Base-by-base conservation (phyloP, 805 yeast species). In the Danielia reshetovae region DNA sequence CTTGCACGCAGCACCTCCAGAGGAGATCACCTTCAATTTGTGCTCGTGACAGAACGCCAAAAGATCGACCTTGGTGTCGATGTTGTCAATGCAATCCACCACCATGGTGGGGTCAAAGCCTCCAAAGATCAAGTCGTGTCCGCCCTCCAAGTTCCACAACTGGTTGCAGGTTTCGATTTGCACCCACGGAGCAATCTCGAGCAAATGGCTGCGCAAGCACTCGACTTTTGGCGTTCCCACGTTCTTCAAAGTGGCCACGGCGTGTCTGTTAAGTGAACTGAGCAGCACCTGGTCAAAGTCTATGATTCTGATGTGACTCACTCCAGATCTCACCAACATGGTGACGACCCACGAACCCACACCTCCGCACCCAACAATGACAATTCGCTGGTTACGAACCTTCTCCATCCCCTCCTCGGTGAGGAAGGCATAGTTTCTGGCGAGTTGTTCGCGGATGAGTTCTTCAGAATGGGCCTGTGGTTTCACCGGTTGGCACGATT, bases 1-100 rank as follows among this genome's bases (percentile, higher is more conserved):
- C 58, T 93, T 93, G 48, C 96, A 83, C 4, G 96, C 95, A 1
- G 99, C 97, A 18, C 99, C 99, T 79, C 94, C 94, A 1, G 96
- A 85, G 4, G 95, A 80, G 25, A 93, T 74, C 21, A 88, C 83
- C n/a, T 75, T 76, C 22, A 90, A 55, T 2, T 70, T 58, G 28
- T 77, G 62, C 12, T 70, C 68, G 54, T 79, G 65, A 46, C 95
- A 81, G 59, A 72, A 89, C 21, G 80, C 79, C 45, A 93, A 65
- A 34, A 93, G 65, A 51, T 93, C 98, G 18, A 89, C 94, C 53
- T 93, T 93, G n/a, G 97, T 89, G 49, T 90, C 96, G 40, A 93
- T 82, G 56, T 93, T 93, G 61, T 93, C 99, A 47, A 93, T 93
- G 63, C 97, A 93, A 55, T 93, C 99, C 18, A 93, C 84, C 17